phyloP scores from a whole-genome alignment of 1,284 basidiomycete species.

The Polyporus tsugae region DNA sequence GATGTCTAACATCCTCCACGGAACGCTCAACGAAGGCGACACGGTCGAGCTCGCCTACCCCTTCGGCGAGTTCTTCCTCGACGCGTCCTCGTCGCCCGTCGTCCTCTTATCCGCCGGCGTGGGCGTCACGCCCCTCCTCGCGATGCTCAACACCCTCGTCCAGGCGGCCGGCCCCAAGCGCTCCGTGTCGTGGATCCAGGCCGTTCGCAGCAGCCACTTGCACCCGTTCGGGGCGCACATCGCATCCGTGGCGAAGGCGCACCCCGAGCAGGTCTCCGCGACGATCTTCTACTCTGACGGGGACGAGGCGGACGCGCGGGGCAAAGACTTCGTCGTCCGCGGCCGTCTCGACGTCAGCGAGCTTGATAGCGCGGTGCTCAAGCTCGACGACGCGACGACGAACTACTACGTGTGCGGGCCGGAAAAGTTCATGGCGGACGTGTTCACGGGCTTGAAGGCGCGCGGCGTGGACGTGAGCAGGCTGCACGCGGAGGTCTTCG shows the following conservation, averaged over 20 bases:
- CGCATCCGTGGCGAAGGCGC: constrained; percentile 18
- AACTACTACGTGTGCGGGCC: constrained; percentile 41
- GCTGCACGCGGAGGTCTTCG: constrained; percentile 38
- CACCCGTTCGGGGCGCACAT: constrained; percentile 36
- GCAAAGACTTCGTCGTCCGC: constrained; percentile 31
- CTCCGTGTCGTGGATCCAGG: constrained; percentile 37
- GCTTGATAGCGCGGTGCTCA: constrained; percentile 25
- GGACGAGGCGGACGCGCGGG: constrained; percentile 24
- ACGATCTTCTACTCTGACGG: constrained; percentile 35
- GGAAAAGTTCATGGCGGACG: constrained; percentile 37
- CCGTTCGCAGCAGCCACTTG: constrained; percentile 30
- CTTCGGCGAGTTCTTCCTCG: constrained; percentile 42
- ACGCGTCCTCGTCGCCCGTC: constrained; percentile 33
- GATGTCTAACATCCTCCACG: constrained; percentile 39
- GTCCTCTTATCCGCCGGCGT: constrained; percentile 40
- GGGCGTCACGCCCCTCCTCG: constrained; percentile 37
- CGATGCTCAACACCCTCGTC: constrained; percentile 40
- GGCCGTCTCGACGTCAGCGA: constrained; percentile 32
- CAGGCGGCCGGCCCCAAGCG: constrained; percentile 17
- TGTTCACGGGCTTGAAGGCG: constrained; percentile 28
- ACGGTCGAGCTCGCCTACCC: constrained; percentile 35
- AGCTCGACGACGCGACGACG: constrained; percentile 29
- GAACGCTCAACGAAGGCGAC: constrained; percentile 35
- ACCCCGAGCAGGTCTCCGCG: constrained; percentile 26
- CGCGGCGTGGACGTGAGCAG: constrained; percentile 29